Evolutionary conservation across 331 rosid species (phyloP), one percentile per base, ranked within the genome.

Genomic region (Saraca asoca): DNA sequence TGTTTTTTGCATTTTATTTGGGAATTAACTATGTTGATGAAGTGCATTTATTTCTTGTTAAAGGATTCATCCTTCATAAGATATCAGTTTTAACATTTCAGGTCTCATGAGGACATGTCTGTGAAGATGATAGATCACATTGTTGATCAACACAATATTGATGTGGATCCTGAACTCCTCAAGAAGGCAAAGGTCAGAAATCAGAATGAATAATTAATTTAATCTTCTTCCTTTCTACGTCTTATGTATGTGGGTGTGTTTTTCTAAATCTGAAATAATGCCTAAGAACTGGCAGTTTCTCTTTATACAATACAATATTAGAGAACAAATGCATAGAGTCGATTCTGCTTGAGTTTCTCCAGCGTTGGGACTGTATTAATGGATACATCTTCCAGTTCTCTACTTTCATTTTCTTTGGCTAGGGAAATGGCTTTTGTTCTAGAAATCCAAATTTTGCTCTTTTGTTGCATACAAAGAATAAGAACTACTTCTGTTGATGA

Each of bases 41-140:
- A 43, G 20, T 48, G 63, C 39, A 19, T 9, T 45, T 9, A 5
- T 41, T 70, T 48, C 43, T 14, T 18, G 56, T 13, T 49, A 12
- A 63, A 68, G 73, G 49, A 74, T 39, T 64, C 45, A 60, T 58
- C 56, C 24, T 48, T 18, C 31, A 65, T 67, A 33, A 71, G 65
- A 42, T 59, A 34, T 15, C 64, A 50, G 24, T 42, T 42, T 58
- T 57, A 50, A 31, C 35, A 33, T 55, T 75, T 67, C 78, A 88
- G 91, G 95, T 81, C 85, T 58, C 95, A 88, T 58, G 95, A 88
- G 74, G 77, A 85, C 58, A 88, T 85, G 95, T 88, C 95, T 20
- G 70, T 72, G 68, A 59, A 77, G 58, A 85, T 88, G 95, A 65
- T 85, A 43, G 85, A 85, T 51, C 70, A 81, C 85, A 79, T 88